phyloP scores from a whole-genome alignment of 805 yeast species.

The Yarrowia alimentaria region DNA sequence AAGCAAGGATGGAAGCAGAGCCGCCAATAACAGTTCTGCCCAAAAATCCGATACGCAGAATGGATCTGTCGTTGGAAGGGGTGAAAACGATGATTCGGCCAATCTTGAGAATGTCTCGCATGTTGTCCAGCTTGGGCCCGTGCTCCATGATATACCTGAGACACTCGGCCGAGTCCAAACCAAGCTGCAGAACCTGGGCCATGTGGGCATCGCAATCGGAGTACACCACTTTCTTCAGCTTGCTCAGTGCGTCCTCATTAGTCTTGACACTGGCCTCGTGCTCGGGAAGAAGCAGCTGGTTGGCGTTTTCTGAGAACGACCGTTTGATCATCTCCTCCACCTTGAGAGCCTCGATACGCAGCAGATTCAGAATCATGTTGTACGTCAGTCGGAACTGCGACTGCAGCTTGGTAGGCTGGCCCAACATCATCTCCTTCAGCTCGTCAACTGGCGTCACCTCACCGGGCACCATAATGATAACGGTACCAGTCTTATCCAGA shows the following conservation, averaged over 20 bases:
- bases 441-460: slow-evolving; percentile 43
- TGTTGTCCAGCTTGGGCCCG: slow-evolving; percentile 7
- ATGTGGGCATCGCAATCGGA: slow-evolving; percentile 44
- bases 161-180: not conserved
- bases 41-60: slow-evolving; percentile 2
- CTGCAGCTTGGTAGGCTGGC: slow-evolving; percentile 83
- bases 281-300: slow-evolving; percentile 82
- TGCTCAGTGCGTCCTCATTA: slow-evolving; percentile 49
- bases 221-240: slow-evolving; percentile 35
- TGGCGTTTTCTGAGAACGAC: slow-evolving; percentile 86
- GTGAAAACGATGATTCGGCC: slow-evolving; percentile 43
- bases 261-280: slow-evolving; percentile 65
- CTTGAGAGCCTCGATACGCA: slow-evolving; percentile 88
- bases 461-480: slow-evolving; percentile 72
- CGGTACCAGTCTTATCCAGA: slow-evolving; percentile 88
- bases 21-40: slow-evolving; percentile 8
- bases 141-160: slow-evolving; percentile 8
- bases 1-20: not conserved
- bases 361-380: slow-evolving; percentile 86
- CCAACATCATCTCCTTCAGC: slow-evolving; percentile 79
- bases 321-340: slow-evolving; percentile 99
- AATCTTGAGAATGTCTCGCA: slow-evolving; percentile 44
- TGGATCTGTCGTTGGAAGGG: slow-evolving; percentile 32
- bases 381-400: slow-evolving; percentile 94
- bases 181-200: not conserved